Evolutionary conservation across 495 filamentous ascomycete genomes (phyloP).

Genomic region (Cladorrhinum samala): DNA sequence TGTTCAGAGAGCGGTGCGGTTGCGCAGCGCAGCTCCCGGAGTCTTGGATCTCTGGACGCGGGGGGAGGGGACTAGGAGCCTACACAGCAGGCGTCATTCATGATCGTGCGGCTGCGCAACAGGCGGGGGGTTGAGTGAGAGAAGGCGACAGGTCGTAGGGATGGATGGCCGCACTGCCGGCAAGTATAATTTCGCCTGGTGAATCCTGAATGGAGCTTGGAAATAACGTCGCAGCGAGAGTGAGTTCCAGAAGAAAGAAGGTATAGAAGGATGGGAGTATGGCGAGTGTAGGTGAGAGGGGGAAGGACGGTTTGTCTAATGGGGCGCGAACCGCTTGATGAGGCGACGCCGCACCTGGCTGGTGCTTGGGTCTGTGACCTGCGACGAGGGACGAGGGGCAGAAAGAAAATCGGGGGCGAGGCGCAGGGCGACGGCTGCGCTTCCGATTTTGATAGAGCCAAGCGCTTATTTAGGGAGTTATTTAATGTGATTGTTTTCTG

Average conservation of each 20-base stretch:
- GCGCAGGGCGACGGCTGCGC: conserved; percentile 24
- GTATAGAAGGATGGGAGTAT: conserved; percentile 2
- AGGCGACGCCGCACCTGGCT: conserved; percentile 5
- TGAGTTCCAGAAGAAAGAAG: conserved; percentile 5
- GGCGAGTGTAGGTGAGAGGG: not conserved
- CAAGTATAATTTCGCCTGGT: not conserved
- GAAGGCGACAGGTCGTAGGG: conserved; percentile 1
- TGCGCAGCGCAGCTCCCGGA: conserved; percentile 11
- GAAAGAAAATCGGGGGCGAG: conserved; percentile 19
- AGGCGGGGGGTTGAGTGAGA: conserved; percentile 10
- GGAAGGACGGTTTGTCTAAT: conserved; percentile 3
- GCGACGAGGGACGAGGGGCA: conserved; percentile 7
- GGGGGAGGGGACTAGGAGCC: conserved; percentile 3
- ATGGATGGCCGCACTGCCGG: conserved; percentile 1
- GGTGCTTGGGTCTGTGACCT: not conserved
- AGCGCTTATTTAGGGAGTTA: conserved; percentile 15
- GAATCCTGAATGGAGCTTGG: not conserved
- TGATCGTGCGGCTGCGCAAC: conserved; percentile 18
- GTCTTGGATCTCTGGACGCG: not conserved
- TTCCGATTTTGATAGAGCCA: conserved; percentile 13
- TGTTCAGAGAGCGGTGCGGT: conserved; percentile 5
- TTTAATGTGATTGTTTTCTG: too few relatives aligned
- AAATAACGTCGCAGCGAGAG: conserved; percentile 8
- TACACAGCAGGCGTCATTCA: conserved; percentile 19
- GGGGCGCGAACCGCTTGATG: conserved; percentile 9